Evolutionary conservation across 768 basidiomycete species (phyloP).

Genomic region (Fistulinella prunicolor): DNA sequence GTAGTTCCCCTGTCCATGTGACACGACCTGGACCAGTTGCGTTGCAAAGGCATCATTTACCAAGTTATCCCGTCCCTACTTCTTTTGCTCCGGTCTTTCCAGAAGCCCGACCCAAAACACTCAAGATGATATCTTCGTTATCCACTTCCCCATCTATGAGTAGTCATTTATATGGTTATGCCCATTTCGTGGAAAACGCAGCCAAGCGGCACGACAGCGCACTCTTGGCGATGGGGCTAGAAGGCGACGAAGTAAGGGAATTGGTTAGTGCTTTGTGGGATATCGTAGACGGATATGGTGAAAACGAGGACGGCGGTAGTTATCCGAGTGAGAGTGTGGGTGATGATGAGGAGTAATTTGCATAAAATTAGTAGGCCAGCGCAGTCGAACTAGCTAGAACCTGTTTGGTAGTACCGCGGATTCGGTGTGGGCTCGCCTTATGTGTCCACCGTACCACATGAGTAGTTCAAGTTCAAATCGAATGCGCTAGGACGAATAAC

Average conservation of each 20-base stretch:
- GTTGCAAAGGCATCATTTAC: constrained; percentile 42
- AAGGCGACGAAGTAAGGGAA: constrained; percentile 56
- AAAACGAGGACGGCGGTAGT: constrained; percentile 20
- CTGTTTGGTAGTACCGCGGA: too few relatives aligned
- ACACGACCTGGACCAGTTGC: neutral
- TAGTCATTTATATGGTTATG: constrained; percentile 48
- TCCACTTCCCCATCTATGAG: constrained; percentile 41
- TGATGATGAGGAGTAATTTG: constrained; percentile 20
- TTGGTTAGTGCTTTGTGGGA: constrained; percentile 59
- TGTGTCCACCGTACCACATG: too few relatives aligned
- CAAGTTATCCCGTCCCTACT: constrained; percentile 56
- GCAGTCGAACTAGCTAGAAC: too few relatives aligned
- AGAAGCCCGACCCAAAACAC: constrained; percentile 11
- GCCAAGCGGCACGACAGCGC: constrained; percentile 38
- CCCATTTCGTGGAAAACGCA: constrained; percentile 46
- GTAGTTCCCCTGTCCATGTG: constrained; percentile 5
- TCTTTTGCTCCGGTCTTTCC: constrained; percentile 55
- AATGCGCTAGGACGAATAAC: too few relatives aligned
- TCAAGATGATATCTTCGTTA: constrained; percentile 43
- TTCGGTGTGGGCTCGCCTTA: too few relatives aligned
- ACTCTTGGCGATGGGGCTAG: constrained; percentile 38
- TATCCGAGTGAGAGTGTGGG: constrained; percentile 18
- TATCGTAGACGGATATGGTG: constrained; percentile 46
- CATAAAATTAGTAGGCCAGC: neutral
- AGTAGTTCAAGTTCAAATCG: too few relatives aligned